Percentiles rank a stretch among this genome's conserved stretches.
Conservation (phyloP, 768 basidiomycete species). For the Suillus subluteus region DNA sequence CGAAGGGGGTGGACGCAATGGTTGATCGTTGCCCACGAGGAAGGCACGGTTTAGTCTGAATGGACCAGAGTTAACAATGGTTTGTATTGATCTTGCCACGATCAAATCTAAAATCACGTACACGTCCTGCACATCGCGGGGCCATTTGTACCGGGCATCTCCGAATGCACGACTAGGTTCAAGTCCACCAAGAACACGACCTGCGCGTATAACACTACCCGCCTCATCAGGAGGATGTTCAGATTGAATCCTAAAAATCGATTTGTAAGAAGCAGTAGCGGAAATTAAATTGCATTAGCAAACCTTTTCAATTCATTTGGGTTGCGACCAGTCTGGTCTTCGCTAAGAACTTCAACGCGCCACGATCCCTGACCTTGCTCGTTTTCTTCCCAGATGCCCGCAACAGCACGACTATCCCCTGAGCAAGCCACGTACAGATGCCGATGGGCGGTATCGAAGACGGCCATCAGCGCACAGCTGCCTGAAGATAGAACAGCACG, state of each 20-base stretch:
- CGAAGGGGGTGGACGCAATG: conserved; percentile 61
- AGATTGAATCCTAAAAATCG: conserved; percentile 61
- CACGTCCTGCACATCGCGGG: conserved; percentile 71
- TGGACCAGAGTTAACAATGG: conserved; percentile 2
- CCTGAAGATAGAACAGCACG: conserved; percentile 47
- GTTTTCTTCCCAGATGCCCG: conserved; percentile 84
- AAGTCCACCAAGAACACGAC: conserved; percentile 85
- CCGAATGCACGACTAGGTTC: conserved; percentile 89
- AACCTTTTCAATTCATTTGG: conserved; percentile 83
- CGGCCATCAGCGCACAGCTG: conserved; percentile 87
- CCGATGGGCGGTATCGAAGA: conserved; percentile 82
- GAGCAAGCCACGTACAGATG: conserved; percentile 90
- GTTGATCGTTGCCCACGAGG: conserved; percentile 60
- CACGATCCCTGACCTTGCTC: conserved; percentile 72
- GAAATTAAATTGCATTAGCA: conserved; percentile 18
- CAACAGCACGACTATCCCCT: conserved; percentile 95
- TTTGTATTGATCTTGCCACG: not conserved
- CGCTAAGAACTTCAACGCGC: conserved; percentile 91
- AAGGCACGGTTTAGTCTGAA: conserved; percentile 65
- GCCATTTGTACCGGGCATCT: conserved; percentile 91
- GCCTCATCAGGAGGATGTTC: conserved; percentile 84
- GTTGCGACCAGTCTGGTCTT: conserved; percentile 96
- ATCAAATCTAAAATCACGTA: conserved; percentile 38
- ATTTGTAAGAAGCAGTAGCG: conserved; percentile 6
- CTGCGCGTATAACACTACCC: conserved; percentile 71